Conservation (phyloP, 805 yeast genomes). For the Wickerhamomyces ciferrii region DNA sequence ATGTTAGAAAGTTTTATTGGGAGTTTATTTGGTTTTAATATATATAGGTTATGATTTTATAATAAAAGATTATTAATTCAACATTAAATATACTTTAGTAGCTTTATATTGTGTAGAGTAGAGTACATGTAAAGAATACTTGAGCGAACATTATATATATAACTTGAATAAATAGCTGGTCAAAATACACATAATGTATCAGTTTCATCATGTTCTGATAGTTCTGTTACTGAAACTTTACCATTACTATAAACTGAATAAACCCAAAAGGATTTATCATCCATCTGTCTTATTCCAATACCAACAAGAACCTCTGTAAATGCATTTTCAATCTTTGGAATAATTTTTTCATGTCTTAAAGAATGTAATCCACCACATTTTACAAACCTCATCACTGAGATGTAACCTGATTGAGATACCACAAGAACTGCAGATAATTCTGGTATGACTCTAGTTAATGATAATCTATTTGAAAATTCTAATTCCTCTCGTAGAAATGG, state of each 20-base stretch:
- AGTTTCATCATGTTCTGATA: not conserved
- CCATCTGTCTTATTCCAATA: constrained; percentile 10
- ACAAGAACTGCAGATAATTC: constrained; percentile 34
- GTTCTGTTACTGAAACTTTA: not conserved
- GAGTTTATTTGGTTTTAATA: not conserved
- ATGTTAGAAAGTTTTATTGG: not conserved
- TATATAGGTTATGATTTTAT: not conserved
- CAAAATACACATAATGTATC: not conserved
- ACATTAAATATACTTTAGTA: no score
- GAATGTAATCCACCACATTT: constrained; percentile 34
- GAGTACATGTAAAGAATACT: no score
- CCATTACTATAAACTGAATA: not conserved
- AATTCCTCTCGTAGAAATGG: constrained; percentile 9
- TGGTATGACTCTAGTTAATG: constrained; percentile 29
- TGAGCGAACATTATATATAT: no score
- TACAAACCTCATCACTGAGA: constrained; percentile 36
- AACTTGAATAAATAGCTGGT: no score
- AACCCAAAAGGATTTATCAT: constrained; percentile 1
- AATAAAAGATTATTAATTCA: no score
- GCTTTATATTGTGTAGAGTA: no score
- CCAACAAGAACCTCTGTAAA: constrained; percentile 7
- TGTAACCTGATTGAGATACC: constrained; percentile 39
- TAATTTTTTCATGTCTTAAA: constrained; percentile 35
- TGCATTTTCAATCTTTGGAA: constrained; percentile 22
- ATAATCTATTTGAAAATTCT: constrained; percentile 19